Evolutionary conservation across 1,284 basidiomycete species (phyloP), one percentile per base, ranked within the genome.

Genomic region (Apiotrichum mycotoxinovorans): DNA sequence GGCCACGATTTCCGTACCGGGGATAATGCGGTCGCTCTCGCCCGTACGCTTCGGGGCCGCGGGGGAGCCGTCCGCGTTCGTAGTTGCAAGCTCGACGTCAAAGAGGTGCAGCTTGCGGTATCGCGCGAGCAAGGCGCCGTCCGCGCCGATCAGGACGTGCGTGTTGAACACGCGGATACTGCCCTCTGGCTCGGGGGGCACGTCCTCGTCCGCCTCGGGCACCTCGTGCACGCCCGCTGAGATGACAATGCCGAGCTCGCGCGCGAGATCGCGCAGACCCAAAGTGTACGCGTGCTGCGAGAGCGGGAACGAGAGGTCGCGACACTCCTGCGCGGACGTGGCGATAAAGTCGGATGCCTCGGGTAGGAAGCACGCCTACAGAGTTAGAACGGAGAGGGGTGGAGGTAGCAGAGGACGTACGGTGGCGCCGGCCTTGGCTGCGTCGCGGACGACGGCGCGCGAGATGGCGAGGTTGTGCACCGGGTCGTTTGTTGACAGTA

Each of bases 301-400:
- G n/a, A 74, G 60, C 1, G 72, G 72, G 27, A 53, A 56, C 0
- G 71, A 72, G 4, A 75, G 65, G 3, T 58, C 54, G 35, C 66
- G 64, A 37, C 68, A 72, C 51, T 70, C 66, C 25, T 72, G 57
- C 4, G 70, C 60, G 17, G 73, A 69, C 10, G 75, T 70, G 1
- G 78, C 76, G 57, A 82, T 81, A 49, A 81, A 82, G 63, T 82
- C 81, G 23, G 79, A 71, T 0, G 81, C 78, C 68, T 82, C 80
- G 20, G 80, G 80, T 7, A 82, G 68, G 57, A 78, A 80, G 52
- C 79, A 65, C 15, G 72, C 72, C 72, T 75, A 54, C 7, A 1
- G 20, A 51, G 3, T 2, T 22, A 22, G 14, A 11, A 33, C 7
- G 3, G 11, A 38, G 2, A 3, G 30, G 27, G 3, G 14, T 15